Percentiles rank a stretch among this genome's conserved stretches.
phyloP scores from a whole-genome alignment of 306 rosid genomes.

The Quillaja saponaria region DNA sequence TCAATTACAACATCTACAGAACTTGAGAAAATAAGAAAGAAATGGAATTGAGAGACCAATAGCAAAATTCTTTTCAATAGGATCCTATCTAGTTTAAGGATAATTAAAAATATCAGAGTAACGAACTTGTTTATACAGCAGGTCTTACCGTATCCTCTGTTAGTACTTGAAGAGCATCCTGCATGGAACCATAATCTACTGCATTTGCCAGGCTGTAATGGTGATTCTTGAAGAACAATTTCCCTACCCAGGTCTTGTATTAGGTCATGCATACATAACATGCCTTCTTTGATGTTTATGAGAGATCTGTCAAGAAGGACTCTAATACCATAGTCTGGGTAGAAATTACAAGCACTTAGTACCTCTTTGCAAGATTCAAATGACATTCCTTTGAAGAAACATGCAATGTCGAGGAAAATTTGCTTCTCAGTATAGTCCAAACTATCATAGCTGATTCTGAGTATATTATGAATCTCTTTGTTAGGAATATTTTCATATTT shows the following conservation, averaged over 20 bases:
- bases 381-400: constrained; percentile 10
- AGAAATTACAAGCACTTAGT: neutral
- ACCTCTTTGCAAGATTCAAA: neutral
- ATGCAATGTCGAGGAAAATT: constrained; percentile 15
- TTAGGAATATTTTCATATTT: neutral
- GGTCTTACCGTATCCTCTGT: neutral
- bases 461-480: neutral
- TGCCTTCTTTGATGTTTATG: neutral
- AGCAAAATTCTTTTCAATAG: too few species aligned
- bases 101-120: too few species aligned
- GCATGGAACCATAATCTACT: constrained; percentile 28
- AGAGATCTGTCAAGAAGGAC: constrained; percentile 1
- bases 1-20: too few species aligned
- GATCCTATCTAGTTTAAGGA: too few species aligned
- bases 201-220: neutral
- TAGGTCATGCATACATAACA: constrained; percentile 21
- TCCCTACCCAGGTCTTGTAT: constrained; percentile 26
- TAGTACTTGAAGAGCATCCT: constrained; percentile 12
- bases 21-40: too few species aligned
- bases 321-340: neutral
- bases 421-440: neutral
- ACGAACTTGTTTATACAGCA: too few species aligned
- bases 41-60: too few species aligned
- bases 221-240: constrained; percentile 10
- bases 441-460: neutral